Conservation (phyloP, 768 basidiomycete genomes). For the Leccinum rimulosum region DNA sequence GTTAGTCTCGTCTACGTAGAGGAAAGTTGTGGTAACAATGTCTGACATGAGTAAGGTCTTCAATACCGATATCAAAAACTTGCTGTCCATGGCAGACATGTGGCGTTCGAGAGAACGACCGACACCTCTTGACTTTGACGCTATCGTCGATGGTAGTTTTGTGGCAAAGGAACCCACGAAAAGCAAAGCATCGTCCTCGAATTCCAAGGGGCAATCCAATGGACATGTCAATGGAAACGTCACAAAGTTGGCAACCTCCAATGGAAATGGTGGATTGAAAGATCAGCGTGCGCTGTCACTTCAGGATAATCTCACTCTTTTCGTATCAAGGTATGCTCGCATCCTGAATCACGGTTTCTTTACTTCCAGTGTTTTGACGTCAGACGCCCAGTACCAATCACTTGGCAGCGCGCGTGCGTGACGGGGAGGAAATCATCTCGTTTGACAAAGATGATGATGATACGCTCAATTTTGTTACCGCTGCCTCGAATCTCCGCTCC, state of each 20-base stretch:
- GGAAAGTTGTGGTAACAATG: not conserved
- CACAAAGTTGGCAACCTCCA: conserved; percentile 4
- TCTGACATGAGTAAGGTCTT: conserved; percentile 62
- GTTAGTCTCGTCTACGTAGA: conserved; percentile 36
- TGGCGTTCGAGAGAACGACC: conserved; percentile 92
- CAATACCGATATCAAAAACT: conserved; percentile 79
- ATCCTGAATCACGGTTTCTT: not conserved
- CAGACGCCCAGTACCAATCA: conserved; percentile 62
- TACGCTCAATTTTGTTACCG: conserved; percentile 93
- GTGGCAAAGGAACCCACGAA: conserved; percentile 34
- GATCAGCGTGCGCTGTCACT: conserved; percentile 80
- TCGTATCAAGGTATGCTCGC: conserved; percentile 72
- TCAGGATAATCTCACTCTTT: conserved; percentile 79
- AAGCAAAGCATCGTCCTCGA: conserved; percentile 9
- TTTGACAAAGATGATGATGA: conserved; percentile 99
- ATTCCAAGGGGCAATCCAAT: conserved; percentile 25
- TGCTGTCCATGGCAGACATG: conserved; percentile 95
- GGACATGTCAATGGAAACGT: conserved; percentile 21
- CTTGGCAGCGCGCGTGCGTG: conserved; percentile 63
- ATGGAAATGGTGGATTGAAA: conserved; percentile 47
- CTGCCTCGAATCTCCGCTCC: conserved; percentile 89
- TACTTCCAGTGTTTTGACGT: conserved; percentile 6
- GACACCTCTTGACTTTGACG: conserved; percentile 76
- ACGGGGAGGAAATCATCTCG: conserved; percentile 68
- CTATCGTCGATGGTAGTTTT: conserved; percentile 66